Evolutionary conservation across 495 filamentous ascomycete species (phyloP), one percentile per base, ranked within the genome.

Genomic region (Tuber brumale): DNA sequence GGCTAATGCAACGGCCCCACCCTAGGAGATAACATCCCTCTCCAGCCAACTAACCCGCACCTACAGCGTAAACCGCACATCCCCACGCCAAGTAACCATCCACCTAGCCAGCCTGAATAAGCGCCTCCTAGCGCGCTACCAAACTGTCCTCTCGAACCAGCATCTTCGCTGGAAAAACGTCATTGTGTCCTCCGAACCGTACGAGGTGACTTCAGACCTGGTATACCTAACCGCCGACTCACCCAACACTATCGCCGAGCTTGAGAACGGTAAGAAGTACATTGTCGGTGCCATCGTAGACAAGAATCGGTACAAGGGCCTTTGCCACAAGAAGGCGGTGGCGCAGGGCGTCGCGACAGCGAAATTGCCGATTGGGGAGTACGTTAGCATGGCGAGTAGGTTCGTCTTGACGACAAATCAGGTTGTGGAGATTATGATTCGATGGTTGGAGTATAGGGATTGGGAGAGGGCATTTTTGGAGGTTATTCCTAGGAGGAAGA

Each of bases 241-340:
- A 69, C 89, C 91, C 0, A 86, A 97, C 72, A 97, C 92, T 0
- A 85, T 99, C 43, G 89, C 90, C 1, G 86, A 91, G 70, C 87
- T 98, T 39, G 92, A 92, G 84, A 91, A 93, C 0, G 91, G 94
- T 85, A 93, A 90, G 51, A 94, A 89, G 69, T 99, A 99, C 82
- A 92, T 99, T 48, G 92, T 99, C 74, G 95, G 95, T 31, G 95
- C 95, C 0, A 85, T 99, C 41, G 96, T 99, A 39, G 95, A 99
- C 83, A 92, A 92, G 85, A 99, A 99, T 81, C 87, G 95, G 37
- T 89, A 99, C 83, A 99, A 99, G 69, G 77, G 51, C 14, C 74
- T 82, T 19, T 98, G 95, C 85, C 94, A 97, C 86, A 91, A 92
- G 79, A 87, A 90, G 61, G 95, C 96, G 0, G 86, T 87, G 72